Conservation (phyloP, 768 basidiomycete genomes). For the Megacollybia marginata region DNA sequence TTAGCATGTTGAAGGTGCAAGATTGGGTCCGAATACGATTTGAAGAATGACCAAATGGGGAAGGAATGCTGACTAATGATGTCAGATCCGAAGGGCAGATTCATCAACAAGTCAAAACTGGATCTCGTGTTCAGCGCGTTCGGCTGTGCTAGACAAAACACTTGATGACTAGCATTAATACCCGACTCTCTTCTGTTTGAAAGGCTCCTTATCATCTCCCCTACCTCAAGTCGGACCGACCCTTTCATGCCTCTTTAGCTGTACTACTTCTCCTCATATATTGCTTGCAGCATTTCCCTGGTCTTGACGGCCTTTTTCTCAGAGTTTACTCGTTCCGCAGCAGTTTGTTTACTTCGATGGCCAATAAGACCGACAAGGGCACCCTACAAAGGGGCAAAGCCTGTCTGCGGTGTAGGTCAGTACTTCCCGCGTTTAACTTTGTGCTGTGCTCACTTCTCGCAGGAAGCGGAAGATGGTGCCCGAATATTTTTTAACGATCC, state of each 20-base stretch:
- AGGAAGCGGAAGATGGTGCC: conserved; percentile 68
- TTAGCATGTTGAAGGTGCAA: no score
- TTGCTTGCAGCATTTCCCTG: conserved; percentile 1
- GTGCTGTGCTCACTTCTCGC: conserved; percentile 9
- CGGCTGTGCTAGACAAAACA: not conserved
- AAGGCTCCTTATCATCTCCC: not conserved
- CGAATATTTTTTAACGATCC: not conserved
- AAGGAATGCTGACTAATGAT: no score
- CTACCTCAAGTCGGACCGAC: not conserved
- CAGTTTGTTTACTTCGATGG: conserved; percentile 24
- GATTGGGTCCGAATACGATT: no score
- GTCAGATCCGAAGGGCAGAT: no score
- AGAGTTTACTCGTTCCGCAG: conserved; percentile 1
- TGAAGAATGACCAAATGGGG: no score
- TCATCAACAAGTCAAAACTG: no score
- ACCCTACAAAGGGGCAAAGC: conserved; percentile 65
- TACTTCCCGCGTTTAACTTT: conserved; percentile 4
- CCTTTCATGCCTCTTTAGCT: not conserved
- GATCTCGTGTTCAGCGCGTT: not conserved
- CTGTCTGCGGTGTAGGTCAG: conserved; percentile 65
- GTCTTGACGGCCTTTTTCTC: conserved; percentile 12
- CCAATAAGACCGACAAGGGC: conserved; percentile 34
- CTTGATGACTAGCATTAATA: not conserved
- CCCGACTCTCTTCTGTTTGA: not conserved
- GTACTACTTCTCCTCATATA: conserved; percentile 1